Base-by-base conservation (phyloP, 768 basidiomycete genomes). In the Termitomyces sp. region DNA sequence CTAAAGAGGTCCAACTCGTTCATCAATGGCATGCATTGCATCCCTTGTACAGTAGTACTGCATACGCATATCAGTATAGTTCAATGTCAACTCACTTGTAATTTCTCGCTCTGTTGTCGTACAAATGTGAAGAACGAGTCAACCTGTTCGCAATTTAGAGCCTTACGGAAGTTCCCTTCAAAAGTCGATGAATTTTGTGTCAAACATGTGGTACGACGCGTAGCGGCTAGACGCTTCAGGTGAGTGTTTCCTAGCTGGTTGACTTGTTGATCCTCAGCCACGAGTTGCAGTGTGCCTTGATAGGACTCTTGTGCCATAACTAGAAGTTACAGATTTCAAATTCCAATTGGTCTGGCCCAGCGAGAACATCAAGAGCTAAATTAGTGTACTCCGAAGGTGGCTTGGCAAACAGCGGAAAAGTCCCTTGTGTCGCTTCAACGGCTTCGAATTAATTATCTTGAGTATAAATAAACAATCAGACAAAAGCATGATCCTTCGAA, bases 41-140 rank as follows among this genome's bases (percentile, higher is more conserved):
- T 47, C 14, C 46, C 55, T 26, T 63, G 62, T 61, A 63, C 48
- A 60, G 27, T 46, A 60, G 36, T 59, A 53, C n/a, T 46, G 44
- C 54, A 58, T 46, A 61, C 36, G 52, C 43, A 54, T 41, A 39
- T 48, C 32, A 58, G 31, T 54, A 48, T 56, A 37, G 18, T 39
- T 29, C 27, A 52, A 52, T 39, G 36, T 29, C 51, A 32, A 32
- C 12, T 26, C 9, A n/a, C 12, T 41, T 12, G 6, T 52, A 52
- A 52, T 52, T 27, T 39, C 34, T 36, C 34, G 34, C 14, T 29
- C 32, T 32, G 32, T 32, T 32, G 13, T 32, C 32, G 32, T 32
- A 32, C 13, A 13, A 36, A 36, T 36, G 34, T 14, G 14, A 32
- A n/a, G 29, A 31, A 47, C 27, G 16, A 27, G n/a, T 9, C 20